Evolutionary conservation across 2,329 filamentous ascomycete genomes (phyloP), one percentile per base, ranked within the genome.

Genomic region (Nemania sp.): DNA sequence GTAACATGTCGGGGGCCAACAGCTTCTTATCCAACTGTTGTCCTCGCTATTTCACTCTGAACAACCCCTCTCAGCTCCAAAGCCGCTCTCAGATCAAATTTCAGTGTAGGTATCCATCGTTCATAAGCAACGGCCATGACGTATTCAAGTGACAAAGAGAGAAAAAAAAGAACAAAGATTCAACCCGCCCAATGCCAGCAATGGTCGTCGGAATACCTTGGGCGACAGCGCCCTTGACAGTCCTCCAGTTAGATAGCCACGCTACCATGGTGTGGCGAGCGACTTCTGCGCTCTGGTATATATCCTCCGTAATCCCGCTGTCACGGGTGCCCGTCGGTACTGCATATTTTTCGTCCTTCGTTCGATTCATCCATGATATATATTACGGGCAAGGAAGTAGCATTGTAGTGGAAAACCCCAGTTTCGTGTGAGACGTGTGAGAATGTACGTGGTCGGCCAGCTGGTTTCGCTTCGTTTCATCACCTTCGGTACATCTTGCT

Each of bases 41-140:
- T 42, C 45, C 39, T 29, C 46, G n/a, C 46, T 45, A 48, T 43
- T 54, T 18, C 47, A 60, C 40, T 53, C 63, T 34, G 47, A 47
- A 60, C 63, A 57, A 47, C 64, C 54, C 55, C 32, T 40, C 54
- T 64, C 65, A 57, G 29, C 25, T 53, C 57, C 57, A 47, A 66
- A 59, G 55, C 58, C 63, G 59, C 59, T 57, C 50, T 63, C 59
- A 62, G 65, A 60, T 58, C 62, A 67, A 68, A 63, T 56, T 62
- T 65, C 55, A 64, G 69, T 64, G 59, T 65, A 65, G 66, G 68
- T 71, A 71, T 72, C 68, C 68, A 67, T 66, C 57, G 57, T 63
- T 67, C 68, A 62, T 68, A 67, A 68, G 59, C 64, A 67, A 59
- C 56, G 65, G 65, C 64, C 60, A 54, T 65, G 59, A 68, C 65